Percentiles rank a stretch among this genome's conserved stretches.
phyloP scores from a whole-genome alignment of 768 basidiomycete genomes.

The Termitomyces sp. region DNA sequence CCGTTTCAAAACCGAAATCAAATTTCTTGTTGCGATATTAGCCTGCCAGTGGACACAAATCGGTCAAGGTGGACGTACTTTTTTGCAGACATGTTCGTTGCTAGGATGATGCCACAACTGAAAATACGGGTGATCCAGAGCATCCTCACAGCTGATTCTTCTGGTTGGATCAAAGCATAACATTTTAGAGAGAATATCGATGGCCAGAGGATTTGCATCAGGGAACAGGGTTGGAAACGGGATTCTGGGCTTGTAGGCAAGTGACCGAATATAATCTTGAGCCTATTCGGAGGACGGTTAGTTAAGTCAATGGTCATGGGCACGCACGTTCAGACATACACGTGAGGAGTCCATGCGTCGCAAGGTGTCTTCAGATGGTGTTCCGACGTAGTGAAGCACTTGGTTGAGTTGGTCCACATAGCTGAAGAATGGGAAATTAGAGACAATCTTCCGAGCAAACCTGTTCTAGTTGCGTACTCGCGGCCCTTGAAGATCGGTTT shows the following conservation, averaged over 20 bases:
- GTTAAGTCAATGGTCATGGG: not conserved
- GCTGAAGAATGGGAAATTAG: conserved; percentile 32
- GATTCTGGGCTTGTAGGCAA: conserved; percentile 94
- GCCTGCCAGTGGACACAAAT: not conserved
- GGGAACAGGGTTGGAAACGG: conserved; percentile 91
- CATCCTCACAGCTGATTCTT: conserved; percentile 94
- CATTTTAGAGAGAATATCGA: conserved; percentile 89
- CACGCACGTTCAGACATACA: conserved; percentile 39
- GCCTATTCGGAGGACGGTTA: conserved; percentile 47
- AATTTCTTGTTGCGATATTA: conserved; percentile 57
- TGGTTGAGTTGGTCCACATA: conserved; percentile 99
- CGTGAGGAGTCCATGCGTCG: conserved; percentile 93
- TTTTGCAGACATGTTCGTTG: conserved; percentile 84
- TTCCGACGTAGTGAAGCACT: conserved; percentile 95
- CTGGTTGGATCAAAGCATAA: conserved; percentile 97
- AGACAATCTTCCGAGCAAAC: conserved; percentile 3
- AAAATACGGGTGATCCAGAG: conserved; percentile 90
- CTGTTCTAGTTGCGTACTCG: conserved; percentile 58
- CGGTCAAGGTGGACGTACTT: conserved; percentile 42
- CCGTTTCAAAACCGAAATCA: conserved; percentile 96
- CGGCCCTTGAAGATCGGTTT: conserved; percentile 96
- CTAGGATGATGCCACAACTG: conserved; percentile 97
- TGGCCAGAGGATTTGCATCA: conserved; percentile 89
- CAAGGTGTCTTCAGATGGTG: conserved; percentile 94
- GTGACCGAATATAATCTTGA: conserved; percentile 95